These are phyloP conservation scores for Phoma sp. DNA, from an alignment of 2,329 filamentous ascomycete species.

Conservation along the genomic window DNA sequence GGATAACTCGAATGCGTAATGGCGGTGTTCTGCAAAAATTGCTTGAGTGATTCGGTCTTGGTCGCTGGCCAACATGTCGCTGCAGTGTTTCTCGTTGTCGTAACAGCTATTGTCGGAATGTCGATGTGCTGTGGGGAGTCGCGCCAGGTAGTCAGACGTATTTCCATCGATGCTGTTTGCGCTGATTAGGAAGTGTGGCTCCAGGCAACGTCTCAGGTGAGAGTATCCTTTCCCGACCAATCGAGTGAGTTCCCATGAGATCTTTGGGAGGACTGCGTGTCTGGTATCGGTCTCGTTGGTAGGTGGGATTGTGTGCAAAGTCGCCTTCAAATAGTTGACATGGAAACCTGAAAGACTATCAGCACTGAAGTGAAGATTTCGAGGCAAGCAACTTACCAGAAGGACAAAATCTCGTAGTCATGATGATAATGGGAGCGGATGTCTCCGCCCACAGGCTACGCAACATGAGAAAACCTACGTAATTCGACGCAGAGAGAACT, in stretches of 20 bases:
- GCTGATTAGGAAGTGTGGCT: background rate
- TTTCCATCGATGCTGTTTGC: background rate
- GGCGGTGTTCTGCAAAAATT: constrained; percentile 17
- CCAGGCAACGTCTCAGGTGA: background rate
- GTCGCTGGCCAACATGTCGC: constrained; percentile 5
- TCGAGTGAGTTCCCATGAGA: background rate
- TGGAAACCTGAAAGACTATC: background rate
- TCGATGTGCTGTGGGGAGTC: background rate
- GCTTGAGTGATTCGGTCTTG: constrained; percentile 11
- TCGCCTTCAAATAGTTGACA: background rate
- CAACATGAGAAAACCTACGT: background rate
- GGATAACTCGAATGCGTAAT: constrained; percentile 11
- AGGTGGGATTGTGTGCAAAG: background rate
- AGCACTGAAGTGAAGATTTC: too few species aligned
- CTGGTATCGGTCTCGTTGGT: background rate
- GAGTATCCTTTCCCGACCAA: background rate
- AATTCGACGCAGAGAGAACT: background rate
- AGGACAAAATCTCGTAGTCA: background rate
- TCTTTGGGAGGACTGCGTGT: background rate
- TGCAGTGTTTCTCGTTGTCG: constrained; percentile 6
- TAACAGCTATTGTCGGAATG: background rate
- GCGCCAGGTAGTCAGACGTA: background rate
- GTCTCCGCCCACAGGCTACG: background rate
- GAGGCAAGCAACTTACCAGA: background rate
- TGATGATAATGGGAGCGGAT: background rate